Conservation (phyloP, 768 basidiomycete species). For the Boletellus ananas region DNA sequence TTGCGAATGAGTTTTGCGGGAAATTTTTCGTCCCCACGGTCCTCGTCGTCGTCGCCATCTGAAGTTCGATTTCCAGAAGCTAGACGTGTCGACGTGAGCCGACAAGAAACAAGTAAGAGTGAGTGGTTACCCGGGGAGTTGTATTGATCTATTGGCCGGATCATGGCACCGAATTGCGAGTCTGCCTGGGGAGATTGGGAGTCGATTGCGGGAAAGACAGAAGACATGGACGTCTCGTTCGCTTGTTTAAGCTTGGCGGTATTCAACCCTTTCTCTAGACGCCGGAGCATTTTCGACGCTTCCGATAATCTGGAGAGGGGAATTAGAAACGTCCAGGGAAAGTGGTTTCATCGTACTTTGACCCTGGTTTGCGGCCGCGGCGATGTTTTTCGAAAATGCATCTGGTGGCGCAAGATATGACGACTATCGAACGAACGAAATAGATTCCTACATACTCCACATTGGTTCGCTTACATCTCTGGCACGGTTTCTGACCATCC, state of each 20-base stretch:
- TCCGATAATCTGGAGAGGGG: slow-evolving; percentile 63
- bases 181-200: slow-evolving; percentile 24
- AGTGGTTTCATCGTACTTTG: slow-evolving; percentile 55
- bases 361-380: slow-evolving; percentile 83
- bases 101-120: background rate
- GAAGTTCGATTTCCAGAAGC: slow-evolving; percentile 26
- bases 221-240: slow-evolving; percentile 31
- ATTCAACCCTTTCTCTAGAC: slow-evolving; percentile 80
- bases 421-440: slow-evolving; percentile 1
- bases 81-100: slow-evolving; percentile 11
- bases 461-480: slow-evolving; percentile 79
- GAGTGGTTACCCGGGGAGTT: slow-evolving; percentile 25
- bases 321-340: slow-evolving; percentile 5
- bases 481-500: slow-evolving; percentile 76
- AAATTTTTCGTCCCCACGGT: slow-evolving; percentile 64
- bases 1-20: slow-evolving; percentile 71
- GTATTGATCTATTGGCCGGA: slow-evolving; percentile 30
- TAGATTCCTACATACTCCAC: slow-evolving; percentile 52
- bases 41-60: slow-evolving; percentile 60
- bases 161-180: slow-evolving; percentile 27
- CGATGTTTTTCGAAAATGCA: slow-evolving; percentile 89
- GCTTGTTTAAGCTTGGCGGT: slow-evolving; percentile 69
- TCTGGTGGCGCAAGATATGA: slow-evolving; percentile 36
- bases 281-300: slow-evolving; percentile 84
- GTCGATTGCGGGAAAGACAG: slow-evolving; percentile 33